These are phyloP conservation scores for Malania oleifera DNA, from an alignment of 164 flowering plant species.

Conservation along the genomic window DNA sequence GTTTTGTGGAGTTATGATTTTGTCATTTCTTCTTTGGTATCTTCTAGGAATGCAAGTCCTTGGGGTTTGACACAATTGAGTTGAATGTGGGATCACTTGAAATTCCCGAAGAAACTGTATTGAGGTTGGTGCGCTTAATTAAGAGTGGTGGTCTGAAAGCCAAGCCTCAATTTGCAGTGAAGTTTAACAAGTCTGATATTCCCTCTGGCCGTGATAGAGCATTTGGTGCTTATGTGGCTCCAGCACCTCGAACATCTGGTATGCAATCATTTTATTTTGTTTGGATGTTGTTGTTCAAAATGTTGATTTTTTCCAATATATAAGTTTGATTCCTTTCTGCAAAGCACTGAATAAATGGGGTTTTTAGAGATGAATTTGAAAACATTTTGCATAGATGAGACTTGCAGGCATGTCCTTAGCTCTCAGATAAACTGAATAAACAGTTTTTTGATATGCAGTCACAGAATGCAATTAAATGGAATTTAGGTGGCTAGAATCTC, in stretches of 20 bases:
- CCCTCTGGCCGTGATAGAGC: slow-evolving; percentile 61
- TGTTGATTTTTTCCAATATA: not conserved
- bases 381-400: no score
- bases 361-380: no score
- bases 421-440: no score
- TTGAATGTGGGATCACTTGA: slow-evolving; percentile 67
- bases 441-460: no score
- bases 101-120: slow-evolving; percentile 78
- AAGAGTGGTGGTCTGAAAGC: slow-evolving; percentile 77
- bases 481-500: no score
- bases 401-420: no score
- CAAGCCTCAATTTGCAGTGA: slow-evolving; percentile 76
- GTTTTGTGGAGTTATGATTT: not conserved
- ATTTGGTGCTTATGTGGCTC: slow-evolving; percentile 69
- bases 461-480: no score
- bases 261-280: slow-evolving; percentile 1
- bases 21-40: not conserved
- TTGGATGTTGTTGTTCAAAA: not conserved
- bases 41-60: slow-evolving; percentile 69
- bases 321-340: not conserved
- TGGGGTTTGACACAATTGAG: slow-evolving; percentile 93
- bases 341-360: no score
- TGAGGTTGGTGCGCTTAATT: slow-evolving; percentile 75
- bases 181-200: slow-evolving; percentile 68
- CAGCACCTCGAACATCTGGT: slow-evolving; percentile 62